phyloP scores from a whole-genome alignment of 176 grass and related monocot genomes.

The Hyparrhenia diplandra region DNA sequence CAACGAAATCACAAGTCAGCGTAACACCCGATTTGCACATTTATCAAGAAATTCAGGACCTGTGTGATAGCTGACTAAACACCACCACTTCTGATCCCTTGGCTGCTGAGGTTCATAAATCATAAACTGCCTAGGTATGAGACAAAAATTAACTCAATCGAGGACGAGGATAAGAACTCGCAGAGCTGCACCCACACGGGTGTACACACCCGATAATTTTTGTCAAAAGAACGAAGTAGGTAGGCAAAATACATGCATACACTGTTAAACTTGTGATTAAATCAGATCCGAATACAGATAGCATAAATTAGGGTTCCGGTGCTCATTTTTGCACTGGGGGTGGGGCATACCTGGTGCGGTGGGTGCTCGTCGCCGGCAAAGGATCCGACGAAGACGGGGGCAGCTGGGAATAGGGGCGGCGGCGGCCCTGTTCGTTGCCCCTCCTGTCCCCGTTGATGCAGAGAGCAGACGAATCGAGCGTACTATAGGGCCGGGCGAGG shows the following conservation, averaged over 20 bases:
- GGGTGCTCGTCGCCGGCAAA: not conserved
- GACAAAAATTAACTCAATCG: not conserved
- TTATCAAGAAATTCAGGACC: not conserved
- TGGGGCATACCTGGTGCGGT: not conserved
- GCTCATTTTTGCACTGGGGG: not conserved
- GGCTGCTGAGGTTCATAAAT: not conserved
- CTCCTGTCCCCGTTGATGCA: not conserved
- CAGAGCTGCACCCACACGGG: too few species aligned
- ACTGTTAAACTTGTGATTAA: not conserved
- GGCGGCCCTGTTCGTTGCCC: not conserved
- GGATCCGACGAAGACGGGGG: not conserved
- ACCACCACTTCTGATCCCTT: not conserved
- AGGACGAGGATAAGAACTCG: not conserved
- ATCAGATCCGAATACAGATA: not conserved
- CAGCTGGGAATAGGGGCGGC: not conserved
- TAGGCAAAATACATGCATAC: not conserved
- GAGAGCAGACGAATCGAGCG: not conserved
- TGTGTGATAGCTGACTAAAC: not conserved
- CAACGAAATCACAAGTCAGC: not conserved
- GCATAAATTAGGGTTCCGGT: not conserved
- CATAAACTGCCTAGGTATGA: not conserved
- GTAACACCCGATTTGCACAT: not conserved
- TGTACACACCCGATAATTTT: too few species aligned
- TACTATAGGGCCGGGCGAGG: too few species aligned
- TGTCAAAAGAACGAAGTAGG: not conserved